These are phyloP conservation scores for Hymenoscyphus albidus DNA, from an alignment of 2,329 filamentous ascomycete species.

Conservation along the genomic window DNA sequence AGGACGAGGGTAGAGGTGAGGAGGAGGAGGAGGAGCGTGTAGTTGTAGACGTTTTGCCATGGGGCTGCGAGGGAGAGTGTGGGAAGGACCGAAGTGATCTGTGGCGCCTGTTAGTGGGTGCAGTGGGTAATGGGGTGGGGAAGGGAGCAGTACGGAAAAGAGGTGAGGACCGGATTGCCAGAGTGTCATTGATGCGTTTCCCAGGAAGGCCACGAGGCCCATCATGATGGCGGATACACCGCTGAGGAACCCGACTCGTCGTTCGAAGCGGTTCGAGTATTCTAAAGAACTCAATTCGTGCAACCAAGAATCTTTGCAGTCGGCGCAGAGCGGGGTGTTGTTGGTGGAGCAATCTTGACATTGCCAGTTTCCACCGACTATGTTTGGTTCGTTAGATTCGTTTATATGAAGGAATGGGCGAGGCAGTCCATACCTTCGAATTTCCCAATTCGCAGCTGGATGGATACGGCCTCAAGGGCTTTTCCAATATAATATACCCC, in stretches of 20 bases:
- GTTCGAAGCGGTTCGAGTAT: conserved; percentile 1
- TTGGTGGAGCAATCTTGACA: background rate
- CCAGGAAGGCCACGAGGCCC: background rate
- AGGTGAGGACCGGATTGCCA: background rate
- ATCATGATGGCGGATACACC: background rate
- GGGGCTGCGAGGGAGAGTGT: background rate
- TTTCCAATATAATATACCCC: background rate
- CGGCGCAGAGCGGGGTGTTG: background rate
- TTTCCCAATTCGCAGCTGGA: background rate
- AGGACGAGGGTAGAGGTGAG: background rate
- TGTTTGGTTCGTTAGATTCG: background rate
- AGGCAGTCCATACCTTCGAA: background rate
- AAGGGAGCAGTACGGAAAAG: background rate
- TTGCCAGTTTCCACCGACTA: conserved; percentile 6
- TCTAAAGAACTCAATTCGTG: background rate
- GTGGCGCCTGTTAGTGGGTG: background rate
- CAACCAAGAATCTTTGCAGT: conserved; percentile 3
- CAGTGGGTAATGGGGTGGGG: background rate
- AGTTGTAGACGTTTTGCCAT: background rate
- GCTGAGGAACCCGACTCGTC: background rate
- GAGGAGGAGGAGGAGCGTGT: background rate
- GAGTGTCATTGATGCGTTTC: background rate
- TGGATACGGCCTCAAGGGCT: background rate
- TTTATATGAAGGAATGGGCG: too few species aligned
- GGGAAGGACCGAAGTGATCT: background rate